A percentile compares a stretch with the other conserved stretches of the same genome.
These are phyloP conservation scores for Vanilla planifolia DNA, from an alignment of 106 monocot genomes.

Conservation along the genomic window DNA sequence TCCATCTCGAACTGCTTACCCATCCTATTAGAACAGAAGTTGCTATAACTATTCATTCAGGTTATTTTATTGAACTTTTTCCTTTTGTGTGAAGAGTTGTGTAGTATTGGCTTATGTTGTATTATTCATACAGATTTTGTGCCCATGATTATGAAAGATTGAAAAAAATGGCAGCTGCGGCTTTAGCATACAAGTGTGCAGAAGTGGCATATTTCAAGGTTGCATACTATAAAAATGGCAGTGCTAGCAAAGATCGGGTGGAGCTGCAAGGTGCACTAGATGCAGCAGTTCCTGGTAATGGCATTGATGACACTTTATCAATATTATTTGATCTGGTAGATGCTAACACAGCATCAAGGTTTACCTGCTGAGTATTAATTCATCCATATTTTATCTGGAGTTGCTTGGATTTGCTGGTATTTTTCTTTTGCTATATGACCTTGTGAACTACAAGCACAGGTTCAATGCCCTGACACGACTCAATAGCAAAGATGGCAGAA, in stretches of 20 bases:
- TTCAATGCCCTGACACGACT: too few species aligned
- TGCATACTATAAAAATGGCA: constrained; percentile 61
- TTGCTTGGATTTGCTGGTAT: not conserved
- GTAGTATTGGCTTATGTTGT: constrained; percentile 2
- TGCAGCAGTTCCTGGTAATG: constrained; percentile 43
- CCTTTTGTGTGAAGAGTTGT: not conserved
- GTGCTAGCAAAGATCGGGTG: constrained; percentile 74
- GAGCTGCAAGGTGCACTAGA: constrained; percentile 63
- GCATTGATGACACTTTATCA: not conserved
- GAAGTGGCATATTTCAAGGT: constrained; percentile 94
- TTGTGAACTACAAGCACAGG: not conserved
- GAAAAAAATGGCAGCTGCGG: constrained; percentile 83
- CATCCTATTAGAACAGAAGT: not conserved
- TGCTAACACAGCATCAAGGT: not conserved
- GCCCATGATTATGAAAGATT: constrained; percentile 76
- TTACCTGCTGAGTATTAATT: not conserved
- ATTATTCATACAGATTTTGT: constrained; percentile 55
- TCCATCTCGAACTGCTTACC: not conserved
- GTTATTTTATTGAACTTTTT: not conserved
- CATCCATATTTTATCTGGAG: not conserved
- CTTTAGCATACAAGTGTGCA: constrained; percentile 92
- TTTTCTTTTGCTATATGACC: not conserved
- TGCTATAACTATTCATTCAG: not conserved
- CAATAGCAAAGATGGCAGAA: too few species aligned
- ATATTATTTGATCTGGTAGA: not conserved